A percentile compares a stretch with the other conserved stretches of the same genome.
Conservation (phyloP, 768 basidiomycete genomes). For the Suillus variegatus region DNA sequence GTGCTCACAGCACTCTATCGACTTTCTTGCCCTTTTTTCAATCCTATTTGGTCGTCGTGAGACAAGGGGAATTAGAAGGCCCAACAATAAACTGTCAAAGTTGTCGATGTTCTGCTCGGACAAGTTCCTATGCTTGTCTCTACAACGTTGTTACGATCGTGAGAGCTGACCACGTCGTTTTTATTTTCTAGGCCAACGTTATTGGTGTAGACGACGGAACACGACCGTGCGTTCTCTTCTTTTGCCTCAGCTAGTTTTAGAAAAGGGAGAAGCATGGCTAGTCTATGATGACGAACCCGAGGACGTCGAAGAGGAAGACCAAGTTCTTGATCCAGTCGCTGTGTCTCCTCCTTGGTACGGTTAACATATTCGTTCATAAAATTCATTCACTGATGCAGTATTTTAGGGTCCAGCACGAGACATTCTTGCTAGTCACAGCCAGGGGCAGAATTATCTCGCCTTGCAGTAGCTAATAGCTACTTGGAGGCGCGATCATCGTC, state of each 20-base stretch:
- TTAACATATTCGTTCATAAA: neutral
- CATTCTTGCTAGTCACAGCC: neutral
- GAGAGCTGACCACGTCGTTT: neutral
- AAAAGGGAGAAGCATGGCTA: neutral
- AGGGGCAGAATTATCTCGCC: too few relatives aligned
- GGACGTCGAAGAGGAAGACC: too few relatives aligned
- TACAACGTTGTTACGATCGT: neutral
- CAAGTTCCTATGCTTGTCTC: neutral
- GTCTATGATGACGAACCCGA: too few relatives aligned
- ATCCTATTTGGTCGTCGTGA: neutral
- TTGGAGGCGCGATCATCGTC: too few relatives aligned
- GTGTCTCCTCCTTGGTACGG: neutral
- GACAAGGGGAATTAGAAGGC: neutral
- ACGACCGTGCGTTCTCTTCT: neutral
- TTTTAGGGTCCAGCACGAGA: neutral
- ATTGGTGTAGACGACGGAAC: neutral
- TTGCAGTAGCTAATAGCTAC: too few relatives aligned
- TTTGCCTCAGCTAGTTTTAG: neutral
- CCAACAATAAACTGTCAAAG: too few relatives aligned
- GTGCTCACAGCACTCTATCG: too few relatives aligned
- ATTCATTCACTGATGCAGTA: neutral
- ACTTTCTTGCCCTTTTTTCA: too few relatives aligned
- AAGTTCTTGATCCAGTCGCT: too few relatives aligned
- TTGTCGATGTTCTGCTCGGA: neutral
- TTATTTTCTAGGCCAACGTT: neutral